phyloP scores from a whole-genome alignment of 352 stramenopile species.

The Pythium diclinum region DNA sequence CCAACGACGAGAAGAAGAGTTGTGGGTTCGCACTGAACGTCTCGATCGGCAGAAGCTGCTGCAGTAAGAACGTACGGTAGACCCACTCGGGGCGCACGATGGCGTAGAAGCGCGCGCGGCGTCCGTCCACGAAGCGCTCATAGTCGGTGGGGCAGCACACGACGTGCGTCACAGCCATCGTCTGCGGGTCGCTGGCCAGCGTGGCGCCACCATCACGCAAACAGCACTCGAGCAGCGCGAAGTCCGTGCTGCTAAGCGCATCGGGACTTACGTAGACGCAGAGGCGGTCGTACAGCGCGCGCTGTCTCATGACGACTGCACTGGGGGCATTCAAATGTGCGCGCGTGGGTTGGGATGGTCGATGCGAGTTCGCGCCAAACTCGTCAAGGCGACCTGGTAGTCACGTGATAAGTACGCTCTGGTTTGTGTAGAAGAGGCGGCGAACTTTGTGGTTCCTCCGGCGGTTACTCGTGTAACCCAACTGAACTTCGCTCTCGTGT shows the following conservation, averaged over 20 bases:
- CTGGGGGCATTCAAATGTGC: conserved; percentile 2
- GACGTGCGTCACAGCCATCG: conserved; percentile 55
- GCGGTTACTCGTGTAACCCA: conserved; percentile 1
- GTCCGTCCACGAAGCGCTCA: conserved; percentile 39
- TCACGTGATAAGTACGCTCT: conserved; percentile 5
- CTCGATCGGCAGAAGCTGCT: conserved; percentile 58
- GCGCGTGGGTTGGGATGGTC: not conserved
- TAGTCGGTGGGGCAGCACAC: conserved; percentile 63
- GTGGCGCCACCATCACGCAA: conserved; percentile 59
- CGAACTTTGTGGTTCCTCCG: not conserved
- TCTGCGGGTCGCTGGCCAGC: conserved; percentile 34
- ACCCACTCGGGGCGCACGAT: conserved; percentile 81
- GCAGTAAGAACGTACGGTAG: conserved; percentile 67
- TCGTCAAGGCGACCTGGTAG: not conserved
- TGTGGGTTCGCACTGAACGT: conserved; percentile 73
- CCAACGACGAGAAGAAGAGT: conserved; percentile 76
- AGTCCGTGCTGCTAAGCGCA: conserved; percentile 34
- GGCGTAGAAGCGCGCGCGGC: conserved; percentile 66
- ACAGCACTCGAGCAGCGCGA: conserved; percentile 53
- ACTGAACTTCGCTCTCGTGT: conserved; percentile 9
- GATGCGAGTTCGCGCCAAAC: conserved; percentile 13
- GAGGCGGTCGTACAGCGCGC: conserved; percentile 43
- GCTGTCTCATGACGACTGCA: conserved; percentile 38
- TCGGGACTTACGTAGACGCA: conserved; percentile 54
- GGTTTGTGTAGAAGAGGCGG: not conserved